Percentiles rank a stretch among this genome's conserved stretches.
Evolutionary conservation across 1,284 basidiomycete genomes (phyloP).

Genomic region (Psilocybe mexicana): DNA sequence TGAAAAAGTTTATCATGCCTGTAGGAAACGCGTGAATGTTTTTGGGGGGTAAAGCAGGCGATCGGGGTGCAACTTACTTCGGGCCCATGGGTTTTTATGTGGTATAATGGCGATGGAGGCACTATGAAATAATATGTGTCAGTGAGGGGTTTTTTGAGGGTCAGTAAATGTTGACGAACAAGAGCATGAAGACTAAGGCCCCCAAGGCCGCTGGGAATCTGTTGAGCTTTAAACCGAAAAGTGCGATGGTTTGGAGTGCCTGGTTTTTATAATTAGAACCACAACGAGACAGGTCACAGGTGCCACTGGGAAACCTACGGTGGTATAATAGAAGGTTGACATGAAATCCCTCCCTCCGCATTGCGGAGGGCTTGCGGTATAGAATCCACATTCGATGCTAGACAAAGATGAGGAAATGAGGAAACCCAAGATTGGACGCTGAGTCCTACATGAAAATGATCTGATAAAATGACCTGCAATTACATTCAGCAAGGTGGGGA

Average conservation of each 20-base stretch:
- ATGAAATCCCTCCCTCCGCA: slow-evolving; percentile 60
- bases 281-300: not conserved
- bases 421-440: slow-evolving; percentile 4
- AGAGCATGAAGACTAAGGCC: slow-evolving; percentile 55
- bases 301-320: slow-evolving; percentile 21
- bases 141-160: not conserved
- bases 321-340: slow-evolving; percentile 64
- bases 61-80: slow-evolving; percentile 43
- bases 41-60: not conserved
- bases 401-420: slow-evolving; percentile 10
- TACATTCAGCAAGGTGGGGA: not conserved
- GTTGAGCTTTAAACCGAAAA: slow-evolving; percentile 75
- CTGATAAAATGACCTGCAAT: slow-evolving; percentile 47
- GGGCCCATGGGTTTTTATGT: slow-evolving; percentile 45
- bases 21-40: slow-evolving; percentile 6
- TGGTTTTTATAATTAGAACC: slow-evolving; percentile 31
- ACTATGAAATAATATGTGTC: slow-evolving; percentile 32
- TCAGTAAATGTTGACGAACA: slow-evolving; percentile 41
- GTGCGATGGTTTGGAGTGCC: slow-evolving; percentile 72
- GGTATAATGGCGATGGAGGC: slow-evolving; percentile 57
- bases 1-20: slow-evolving; percentile 67
- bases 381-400: slow-evolving; percentile 61
- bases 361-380: slow-evolving; percentile 29
- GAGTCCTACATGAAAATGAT: slow-evolving; percentile 55
- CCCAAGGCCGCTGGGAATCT: slow-evolving; percentile 67